Base-by-base conservation (phyloP, 352 stramenopile genomes). In the Pythium rhizo-oryzae region DNA sequence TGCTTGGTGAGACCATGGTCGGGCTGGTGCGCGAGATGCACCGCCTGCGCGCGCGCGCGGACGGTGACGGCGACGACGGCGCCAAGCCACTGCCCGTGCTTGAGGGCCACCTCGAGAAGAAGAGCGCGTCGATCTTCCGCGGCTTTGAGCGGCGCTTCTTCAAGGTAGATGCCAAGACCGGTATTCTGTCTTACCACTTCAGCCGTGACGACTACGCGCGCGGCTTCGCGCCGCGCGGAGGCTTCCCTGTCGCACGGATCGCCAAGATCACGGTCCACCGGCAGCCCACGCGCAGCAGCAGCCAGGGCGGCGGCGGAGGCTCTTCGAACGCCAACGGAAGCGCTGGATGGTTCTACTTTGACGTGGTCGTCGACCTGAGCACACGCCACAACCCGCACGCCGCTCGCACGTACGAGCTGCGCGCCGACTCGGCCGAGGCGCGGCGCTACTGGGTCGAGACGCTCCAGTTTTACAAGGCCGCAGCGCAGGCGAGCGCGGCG, bases 91-190 rank as follows among this genome's bases (percentile, higher is more conserved):
- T 92, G 25, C 84, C 84, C 4, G 65, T 84, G 23, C 68, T 92
- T 19, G 81, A 92, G 70, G 84, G 84, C n/a, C 70, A 83, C 55
- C 62, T 92, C 28, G 84, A 92, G 47, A 90, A 90, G 70, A 92
- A 92, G 66, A 92, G 84, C 58, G 81, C 80, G 56, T 92, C 84
- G 8, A 89, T 92, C 50, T 90, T 90, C 52, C 81, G 84, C 18
- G 84, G 81, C 16, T 92, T 82, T 80, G 84, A 92, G 61, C 73
- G 76, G 53, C 69, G 84, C 28, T 92, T 76, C 70, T 90, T 92
- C 63, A 85, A 80, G 46, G 81, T 90, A 4, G 84, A 92, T 67
- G 62, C 84, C 18, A 86, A 81, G 72, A 90, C 84, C 23, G 86
- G 82, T 44, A 77, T 89, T 16, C 60, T 92, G 13, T 87, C 80